phyloP scores from a whole-genome alignment of 2,329 filamentous ascomycete genomes.

The Aspergillus eucalypticola region DNA sequence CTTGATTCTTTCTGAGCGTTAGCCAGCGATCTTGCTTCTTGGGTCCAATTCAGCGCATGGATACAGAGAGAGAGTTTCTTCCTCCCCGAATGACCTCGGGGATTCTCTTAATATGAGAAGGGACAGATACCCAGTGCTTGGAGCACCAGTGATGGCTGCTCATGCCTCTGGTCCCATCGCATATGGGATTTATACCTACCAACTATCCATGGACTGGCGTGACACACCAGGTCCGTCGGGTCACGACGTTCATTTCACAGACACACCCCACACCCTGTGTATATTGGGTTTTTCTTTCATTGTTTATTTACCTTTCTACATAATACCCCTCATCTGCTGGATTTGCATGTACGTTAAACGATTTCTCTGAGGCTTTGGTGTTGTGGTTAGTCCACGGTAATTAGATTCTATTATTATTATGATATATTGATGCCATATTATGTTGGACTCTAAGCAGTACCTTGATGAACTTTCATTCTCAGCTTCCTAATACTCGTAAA shows the following conservation, averaged over 20 bases:
- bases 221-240: not conserved
- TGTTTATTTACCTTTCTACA: constrained; percentile 23
- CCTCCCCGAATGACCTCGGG: not conserved
- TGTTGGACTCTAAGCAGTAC: not conserved
- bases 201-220: not conserved
- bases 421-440: constrained; percentile 1
- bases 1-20: not conserved
- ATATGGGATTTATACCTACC: not conserved
- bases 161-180: not conserved
- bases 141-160: not conserved
- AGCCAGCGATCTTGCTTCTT: constrained; percentile 1
- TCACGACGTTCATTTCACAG: constrained; percentile 16
- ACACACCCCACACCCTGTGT: constrained; percentile 15
- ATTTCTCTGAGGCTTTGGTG: constrained; percentile 27
- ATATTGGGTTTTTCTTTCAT: constrained; percentile 24
- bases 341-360: constrained; percentile 33
- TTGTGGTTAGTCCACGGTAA: constrained; percentile 20
- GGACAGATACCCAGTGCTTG: not conserved
- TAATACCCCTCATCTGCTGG: constrained; percentile 38
- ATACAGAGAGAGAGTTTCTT: not conserved
- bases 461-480: no score
- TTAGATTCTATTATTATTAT: constrained; percentile 13
- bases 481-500: not conserved
- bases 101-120: not conserved
- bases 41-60: not conserved